phyloP scores from a whole-genome alignment of 345 rosid genomes.

The Aegle marmelos region DNA sequence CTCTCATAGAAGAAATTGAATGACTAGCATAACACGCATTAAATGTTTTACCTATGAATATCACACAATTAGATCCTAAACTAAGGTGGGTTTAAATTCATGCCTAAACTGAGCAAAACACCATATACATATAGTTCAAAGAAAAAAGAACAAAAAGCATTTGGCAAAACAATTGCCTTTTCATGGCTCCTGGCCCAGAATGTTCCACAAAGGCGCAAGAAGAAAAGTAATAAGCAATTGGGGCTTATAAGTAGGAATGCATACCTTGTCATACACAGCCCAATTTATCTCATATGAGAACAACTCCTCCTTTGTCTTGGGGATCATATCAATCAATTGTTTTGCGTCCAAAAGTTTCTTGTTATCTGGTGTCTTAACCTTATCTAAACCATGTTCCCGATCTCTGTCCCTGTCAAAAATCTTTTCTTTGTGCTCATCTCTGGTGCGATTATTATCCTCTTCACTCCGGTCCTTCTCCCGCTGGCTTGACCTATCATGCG shows the following conservation, averaged over 20 bases:
- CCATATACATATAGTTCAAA: background rate
- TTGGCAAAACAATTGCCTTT: background rate
- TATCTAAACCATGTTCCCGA: conserved; percentile 57
- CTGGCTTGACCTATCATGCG: conserved; percentile 64
- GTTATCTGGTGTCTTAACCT: conserved; percentile 63
- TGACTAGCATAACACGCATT: background rate
- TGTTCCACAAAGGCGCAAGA: background rate
- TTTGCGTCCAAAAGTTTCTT: conserved; percentile 92
- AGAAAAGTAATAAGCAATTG: background rate
- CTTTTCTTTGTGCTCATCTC: conserved; percentile 51
- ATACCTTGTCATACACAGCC: conserved; percentile 85
- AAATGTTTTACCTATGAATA: background rate
- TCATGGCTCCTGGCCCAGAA: conserved; percentile 1
- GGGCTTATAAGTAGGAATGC: conserved; percentile 8
- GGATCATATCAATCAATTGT: conserved; percentile 96
- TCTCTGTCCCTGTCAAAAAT: conserved; percentile 50
- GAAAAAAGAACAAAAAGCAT: background rate
- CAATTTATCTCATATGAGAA: conserved; percentile 91
- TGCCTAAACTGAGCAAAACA: too few species aligned
- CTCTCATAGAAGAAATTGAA: background rate
- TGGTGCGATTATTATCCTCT: conserved; percentile 44
- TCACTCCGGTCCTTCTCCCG: conserved; percentile 62
- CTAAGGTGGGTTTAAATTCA: background rate
- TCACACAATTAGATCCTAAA: background rate
- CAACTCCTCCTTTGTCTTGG: conserved; percentile 93